These are phyloP conservation scores for Alternaria postmessia DNA, from an alignment of 2,329 filamentous ascomycete species.

Conservation along the genomic window DNA sequence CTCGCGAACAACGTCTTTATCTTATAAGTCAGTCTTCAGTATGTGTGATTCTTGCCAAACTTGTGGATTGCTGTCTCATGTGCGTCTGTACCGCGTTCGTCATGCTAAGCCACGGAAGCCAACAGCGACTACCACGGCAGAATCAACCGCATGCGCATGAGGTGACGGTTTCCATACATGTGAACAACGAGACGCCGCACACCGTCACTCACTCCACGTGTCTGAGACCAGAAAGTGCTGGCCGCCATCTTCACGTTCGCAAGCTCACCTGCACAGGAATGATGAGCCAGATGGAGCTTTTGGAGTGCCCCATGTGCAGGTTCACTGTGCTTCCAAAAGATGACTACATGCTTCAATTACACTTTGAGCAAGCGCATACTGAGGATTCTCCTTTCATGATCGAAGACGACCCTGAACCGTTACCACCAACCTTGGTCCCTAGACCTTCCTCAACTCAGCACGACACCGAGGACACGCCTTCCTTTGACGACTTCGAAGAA, in stretches of 20 bases:
- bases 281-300: slow-evolving; percentile 28
- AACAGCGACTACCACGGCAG: slow-evolving; percentile 15
- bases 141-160: slow-evolving; percentile 10
- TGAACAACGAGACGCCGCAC: background rate
- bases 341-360: slow-evolving; percentile 49
- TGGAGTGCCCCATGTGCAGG: slow-evolving; percentile 49
- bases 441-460: slow-evolving; percentile 29
- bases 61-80: slow-evolving; percentile 11
- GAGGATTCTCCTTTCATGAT: slow-evolving; percentile 50
- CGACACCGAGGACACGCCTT: slow-evolving; percentile 33
- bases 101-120: slow-evolving; percentile 29
- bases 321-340: slow-evolving; percentile 39
- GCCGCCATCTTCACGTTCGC: slow-evolving; percentile 3
- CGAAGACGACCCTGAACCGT: slow-evolving; percentile 40
- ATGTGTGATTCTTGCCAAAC: slow-evolving; percentile 25
- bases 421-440: slow-evolving; percentile 32
- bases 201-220: background rate
- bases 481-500: slow-evolving; percentile 41
- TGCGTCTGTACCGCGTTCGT: slow-evolving; percentile 12
- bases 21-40: slow-evolving; percentile 6
- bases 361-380: slow-evolving; percentile 53
- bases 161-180: slow-evolving; percentile 17
- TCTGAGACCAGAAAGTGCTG: slow-evolving; percentile 3
- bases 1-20: slow-evolving; percentile 1
- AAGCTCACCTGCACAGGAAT: slow-evolving; percentile 18